These are phyloP conservation scores for Gomphus bonarii DNA, from an alignment of 1,284 basidiomycete genomes.

Conservation along the genomic window DNA sequence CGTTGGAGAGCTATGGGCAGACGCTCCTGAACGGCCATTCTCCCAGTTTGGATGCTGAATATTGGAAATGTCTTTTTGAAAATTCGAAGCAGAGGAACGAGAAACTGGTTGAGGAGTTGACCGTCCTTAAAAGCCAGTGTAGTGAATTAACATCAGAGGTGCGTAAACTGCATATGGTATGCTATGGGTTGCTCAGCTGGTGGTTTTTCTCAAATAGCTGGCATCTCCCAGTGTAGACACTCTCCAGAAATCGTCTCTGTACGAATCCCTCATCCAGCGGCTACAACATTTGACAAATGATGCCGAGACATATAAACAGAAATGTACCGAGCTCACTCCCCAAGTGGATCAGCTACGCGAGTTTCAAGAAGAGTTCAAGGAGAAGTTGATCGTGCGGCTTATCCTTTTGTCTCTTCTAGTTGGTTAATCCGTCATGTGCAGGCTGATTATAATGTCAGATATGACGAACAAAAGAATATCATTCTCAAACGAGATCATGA, in stretches of 20 bases:
- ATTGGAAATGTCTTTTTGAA: slow-evolving; percentile 27
- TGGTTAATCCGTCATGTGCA: slow-evolving; percentile 3
- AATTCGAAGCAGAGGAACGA: slow-evolving; percentile 32
- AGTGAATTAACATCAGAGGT: slow-evolving; percentile 38
- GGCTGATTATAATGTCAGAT: slow-evolving; percentile 16
- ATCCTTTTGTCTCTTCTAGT: not conserved
- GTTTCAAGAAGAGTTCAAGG: slow-evolving; percentile 32
- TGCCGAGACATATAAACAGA: slow-evolving; percentile 3
- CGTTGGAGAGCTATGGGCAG: not conserved
- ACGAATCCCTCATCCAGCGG: slow-evolving; percentile 38
- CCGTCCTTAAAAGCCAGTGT: slow-evolving; percentile 30
- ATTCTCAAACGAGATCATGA: slow-evolving; percentile 66
- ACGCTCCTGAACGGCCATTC: slow-evolving; percentile 28
- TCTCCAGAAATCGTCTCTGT: slow-evolving; percentile 36
- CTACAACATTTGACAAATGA: slow-evolving; percentile 11
- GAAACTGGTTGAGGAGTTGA: slow-evolving; percentile 35
- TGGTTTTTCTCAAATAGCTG: slow-evolving; percentile 24
- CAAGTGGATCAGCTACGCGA: slow-evolving; percentile 4
- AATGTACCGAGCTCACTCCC: slow-evolving; percentile 2
- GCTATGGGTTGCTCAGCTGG: not conserved
- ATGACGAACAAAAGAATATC: slow-evolving; percentile 44
- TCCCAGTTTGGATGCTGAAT: slow-evolving; percentile 7
- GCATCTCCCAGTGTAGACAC: slow-evolving; percentile 34
- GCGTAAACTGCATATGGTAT: slow-evolving; percentile 10
- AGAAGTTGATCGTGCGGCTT: slow-evolving; percentile 30